Conservation (phyloP, 805 yeast genomes). For the Saccharomycopsis oosterbeekiorum region DNA sequence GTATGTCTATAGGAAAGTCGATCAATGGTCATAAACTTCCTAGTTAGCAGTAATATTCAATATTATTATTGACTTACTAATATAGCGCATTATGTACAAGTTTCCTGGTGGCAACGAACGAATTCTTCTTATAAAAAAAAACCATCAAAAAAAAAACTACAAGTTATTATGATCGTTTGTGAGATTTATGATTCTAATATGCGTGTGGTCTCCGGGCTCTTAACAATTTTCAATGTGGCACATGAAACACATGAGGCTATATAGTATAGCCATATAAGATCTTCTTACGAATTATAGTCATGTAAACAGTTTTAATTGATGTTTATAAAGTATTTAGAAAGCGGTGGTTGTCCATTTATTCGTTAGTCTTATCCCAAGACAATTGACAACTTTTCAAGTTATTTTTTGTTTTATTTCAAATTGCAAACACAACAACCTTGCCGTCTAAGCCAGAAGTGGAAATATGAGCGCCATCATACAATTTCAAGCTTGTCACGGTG, state of each 20-base stretch:
- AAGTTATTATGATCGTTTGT: not conserved
- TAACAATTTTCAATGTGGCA: not conserved
- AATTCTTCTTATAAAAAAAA: too few relatives aligned
- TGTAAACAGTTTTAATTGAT: too few relatives aligned
- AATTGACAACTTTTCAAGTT: too few relatives aligned
- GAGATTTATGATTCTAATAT: not conserved
- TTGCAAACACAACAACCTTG: conserved; percentile 66
- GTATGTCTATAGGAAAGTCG: not conserved
- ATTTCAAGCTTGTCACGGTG: conserved; percentile 62
- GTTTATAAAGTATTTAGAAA: too few relatives aligned
- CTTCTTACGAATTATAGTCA: too few relatives aligned
- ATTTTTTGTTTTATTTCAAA: not conserved
- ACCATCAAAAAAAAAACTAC: too few relatives aligned
- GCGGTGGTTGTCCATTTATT: too few relatives aligned
- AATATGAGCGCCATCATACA: conserved; percentile 42
- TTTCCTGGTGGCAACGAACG: not conserved
- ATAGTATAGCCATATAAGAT: too few relatives aligned
- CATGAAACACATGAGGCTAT: not conserved
- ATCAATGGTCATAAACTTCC: not conserved
- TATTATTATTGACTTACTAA: too few relatives aligned
- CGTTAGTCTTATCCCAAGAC: too few relatives aligned
- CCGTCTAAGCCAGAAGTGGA: conserved; percentile 88
- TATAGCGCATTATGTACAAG: not conserved
- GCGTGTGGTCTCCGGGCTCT: not conserved
- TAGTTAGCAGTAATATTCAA: not conserved